Evolutionary conservation across 768 basidiomycete genomes (phyloP).

Genomic region (Scleroderma citrinum): DNA sequence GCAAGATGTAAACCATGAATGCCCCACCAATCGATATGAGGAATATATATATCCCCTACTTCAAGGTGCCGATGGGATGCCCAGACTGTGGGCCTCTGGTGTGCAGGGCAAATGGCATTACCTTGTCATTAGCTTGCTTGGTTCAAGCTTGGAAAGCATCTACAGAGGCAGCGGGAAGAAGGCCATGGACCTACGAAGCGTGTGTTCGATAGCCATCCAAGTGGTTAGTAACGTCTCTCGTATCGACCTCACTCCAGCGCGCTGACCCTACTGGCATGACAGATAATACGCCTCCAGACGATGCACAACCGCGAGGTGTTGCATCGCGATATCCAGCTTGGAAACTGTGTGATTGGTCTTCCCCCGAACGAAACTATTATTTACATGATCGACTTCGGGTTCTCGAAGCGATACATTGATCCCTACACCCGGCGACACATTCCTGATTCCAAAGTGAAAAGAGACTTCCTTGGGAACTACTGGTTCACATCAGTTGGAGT

Average conservation of each 20-base stretch:
- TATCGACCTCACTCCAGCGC: not conserved
- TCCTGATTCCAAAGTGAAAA: slow-evolving; percentile 57
- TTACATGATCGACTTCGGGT: slow-evolving; percentile 86
- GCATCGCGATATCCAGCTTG: slow-evolving; percentile 76
- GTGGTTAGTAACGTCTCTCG: slow-evolving; percentile 41
- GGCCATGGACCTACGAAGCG: slow-evolving; percentile 62
- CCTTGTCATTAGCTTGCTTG: slow-evolving; percentile 74
- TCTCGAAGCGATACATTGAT: slow-evolving; percentile 75
- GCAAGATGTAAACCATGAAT: slow-evolving; percentile 63
- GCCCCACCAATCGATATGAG: slow-evolving; percentile 72
- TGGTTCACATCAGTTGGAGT: slow-evolving; percentile 79
- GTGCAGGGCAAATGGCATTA: slow-evolving; percentile 57
- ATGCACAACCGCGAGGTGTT: slow-evolving; percentile 73
- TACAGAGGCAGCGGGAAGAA: slow-evolving; percentile 51
- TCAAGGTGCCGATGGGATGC: slow-evolving; percentile 71
- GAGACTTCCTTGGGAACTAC: slow-evolving; percentile 80
- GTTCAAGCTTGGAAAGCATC: slow-evolving; percentile 60
- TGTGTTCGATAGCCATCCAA: slow-evolving; percentile 73
- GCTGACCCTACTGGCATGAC: slow-evolving; percentile 8
- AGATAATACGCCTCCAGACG: slow-evolving; percentile 68
- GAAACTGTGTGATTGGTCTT: slow-evolving; percentile 65
- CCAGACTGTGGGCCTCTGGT: slow-evolving; percentile 60
- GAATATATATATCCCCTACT: slow-evolving; percentile 61
- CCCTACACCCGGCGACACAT: slow-evolving; percentile 61
- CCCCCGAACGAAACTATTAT: slow-evolving; percentile 52